Base-by-base conservation (phyloP, 495 filamentous ascomycete genomes). In the Opeltia flavorubescens region DNA sequence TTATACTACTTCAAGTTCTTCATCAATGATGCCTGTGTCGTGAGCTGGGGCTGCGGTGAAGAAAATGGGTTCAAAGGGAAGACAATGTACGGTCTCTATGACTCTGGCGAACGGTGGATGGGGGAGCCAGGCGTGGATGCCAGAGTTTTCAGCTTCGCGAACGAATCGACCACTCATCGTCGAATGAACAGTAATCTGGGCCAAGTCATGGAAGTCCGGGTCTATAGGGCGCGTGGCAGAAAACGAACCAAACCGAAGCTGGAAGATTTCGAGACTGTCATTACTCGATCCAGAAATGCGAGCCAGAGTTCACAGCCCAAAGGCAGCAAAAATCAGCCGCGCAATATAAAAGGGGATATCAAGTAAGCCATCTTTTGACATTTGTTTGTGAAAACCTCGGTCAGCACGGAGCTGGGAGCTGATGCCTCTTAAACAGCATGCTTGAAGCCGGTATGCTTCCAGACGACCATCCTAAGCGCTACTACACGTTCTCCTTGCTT, bases 1-100 rank as follows among this genome's bases (percentile, higher is more conserved):
- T 52, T 60, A 35, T 67, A 59, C 40, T 61, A 65, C 48, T 67
- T 68, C 55, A 70, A 69, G 53, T 55, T 69, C 31, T 63, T 59
- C 51, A 49, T 62, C 53, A 59, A 66, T 38, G 56, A 46, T 7
- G 50, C 43, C 15, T 36, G 48, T 34, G 50, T 70, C 23, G 59
- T 61, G 8, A 67, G 52, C 45, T 70, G 66, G 66, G 58, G 61
- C 5, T 61, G 55, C 24, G 63, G 59, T 18, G 54, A 57, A 30
- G 52, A 59, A 24, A 51, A 67, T 25, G 50, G 49, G 12, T 70
- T 55, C 50, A 55, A 55, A 18, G 67, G 67, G 3, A 64, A 57
- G 50, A 66, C 61, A 0, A 59, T 67, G 57, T 70, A 62, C 46
- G 66, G 52, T 17, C 18, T 31, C 17, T 44, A 18, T 27, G 43